Evolutionary conservation across 345 rosid species (phyloP).

Genomic region (Excoecaria agallocha): DNA sequence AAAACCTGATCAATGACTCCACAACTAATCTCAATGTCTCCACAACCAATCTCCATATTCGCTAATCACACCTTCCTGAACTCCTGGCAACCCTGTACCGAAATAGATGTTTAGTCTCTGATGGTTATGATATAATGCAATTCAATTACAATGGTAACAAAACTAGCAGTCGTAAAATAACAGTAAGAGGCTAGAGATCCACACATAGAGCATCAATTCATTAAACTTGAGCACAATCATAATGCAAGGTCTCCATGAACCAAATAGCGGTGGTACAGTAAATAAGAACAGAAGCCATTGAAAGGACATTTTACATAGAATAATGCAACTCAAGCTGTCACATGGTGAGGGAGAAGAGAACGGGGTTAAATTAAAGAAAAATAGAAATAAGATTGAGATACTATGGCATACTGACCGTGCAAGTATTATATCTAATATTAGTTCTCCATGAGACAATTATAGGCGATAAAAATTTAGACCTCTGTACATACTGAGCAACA

Average conservation of each 20-base stretch:
- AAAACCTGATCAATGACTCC: neutral
- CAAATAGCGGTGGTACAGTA: neutral
- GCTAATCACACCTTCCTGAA: neutral
- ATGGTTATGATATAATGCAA: neutral
- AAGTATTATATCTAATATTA: neutral
- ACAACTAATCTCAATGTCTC: too few relatives aligned
- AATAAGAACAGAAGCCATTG: neutral
- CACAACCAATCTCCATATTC: conserved; percentile 11
- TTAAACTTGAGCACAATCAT: neutral
- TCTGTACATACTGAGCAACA: neutral
- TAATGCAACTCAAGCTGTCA: neutral
- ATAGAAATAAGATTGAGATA: neutral
- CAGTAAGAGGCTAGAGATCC: neutral
- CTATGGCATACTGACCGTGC: neutral
- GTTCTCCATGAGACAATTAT: neutral
- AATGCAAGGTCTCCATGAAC: neutral
- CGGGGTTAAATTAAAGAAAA: neutral
- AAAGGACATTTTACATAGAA: neutral
- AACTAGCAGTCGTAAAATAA: neutral
- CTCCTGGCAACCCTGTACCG: conserved; percentile 21
- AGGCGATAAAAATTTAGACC: neutral
- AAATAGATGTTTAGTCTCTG: conserved; percentile 4
- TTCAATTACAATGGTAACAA: neutral
- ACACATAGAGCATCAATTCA: neutral
- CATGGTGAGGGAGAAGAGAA: neutral